Base-by-base conservation (phyloP, 371 early-diverging fungal genomes). In the Syncephalastrum racemosum region DNA sequence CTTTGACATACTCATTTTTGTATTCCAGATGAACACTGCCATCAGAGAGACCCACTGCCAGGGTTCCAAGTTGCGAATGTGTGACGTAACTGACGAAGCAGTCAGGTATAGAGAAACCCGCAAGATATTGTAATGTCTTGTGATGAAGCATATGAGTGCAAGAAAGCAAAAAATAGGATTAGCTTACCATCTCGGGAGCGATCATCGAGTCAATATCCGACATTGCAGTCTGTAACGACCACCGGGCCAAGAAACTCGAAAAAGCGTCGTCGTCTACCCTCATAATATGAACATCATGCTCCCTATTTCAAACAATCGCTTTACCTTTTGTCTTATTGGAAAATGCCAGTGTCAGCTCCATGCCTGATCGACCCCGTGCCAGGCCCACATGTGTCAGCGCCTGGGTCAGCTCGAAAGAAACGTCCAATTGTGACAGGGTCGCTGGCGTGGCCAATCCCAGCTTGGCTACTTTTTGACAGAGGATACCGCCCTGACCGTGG, bases 11-110 rank as follows among this genome's bases (percentile, higher is more conserved):
- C 59, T 46, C 44, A 7, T 63, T 53, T 16, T 62, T 48, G 25
- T 51, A 58, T 47, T 68, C 63, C 24, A 69, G 53, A 50, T 75
- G 69, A 19, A 73, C 55, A 52, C 72, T 71, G 2, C 79, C 79
- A 56, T 79, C 70, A 1, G 74, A 73, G 23, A 79, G 58, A 0
- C 79, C 79, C 3, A 79, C 47, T 0, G 68, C 60, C 4, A 79
- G 20, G 4, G 51, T 46, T 20, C 70, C 67, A 3, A 44, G 23
- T 0, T 49, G 31, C 4, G 58, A 64, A 7, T 46, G 46, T 27
- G 63, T 56, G 8, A 71, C 46, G 13, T 53, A 67, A n/a, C 74
- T 65, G 4, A 79, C 60, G 53, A 73, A 70, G 14, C 63, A 51
- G 16, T 61, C 62, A 4, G 58, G 36, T 20, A 72, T 59, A 22